Conservation (phyloP, 2,329 filamentous ascomycete species). For the Calonectria ilicicola region DNA sequence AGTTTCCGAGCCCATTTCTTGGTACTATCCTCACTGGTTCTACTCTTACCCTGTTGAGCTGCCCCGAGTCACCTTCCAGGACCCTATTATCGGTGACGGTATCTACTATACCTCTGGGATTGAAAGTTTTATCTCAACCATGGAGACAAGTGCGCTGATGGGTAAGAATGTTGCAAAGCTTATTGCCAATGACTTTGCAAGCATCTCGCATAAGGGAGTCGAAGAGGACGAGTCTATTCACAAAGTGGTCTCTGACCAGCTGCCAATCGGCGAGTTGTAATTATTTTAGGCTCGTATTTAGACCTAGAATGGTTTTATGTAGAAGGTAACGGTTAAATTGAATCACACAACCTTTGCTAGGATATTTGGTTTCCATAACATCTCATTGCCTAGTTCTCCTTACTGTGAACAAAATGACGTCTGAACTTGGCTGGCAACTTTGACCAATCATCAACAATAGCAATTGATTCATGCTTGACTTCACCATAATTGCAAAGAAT, state of each 20-base stretch:
- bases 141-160: slow-evolving; percentile 96
- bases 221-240: slow-evolving; percentile 17
- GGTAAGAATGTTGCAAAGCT: slow-evolving; percentile 86
- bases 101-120: slow-evolving; percentile 82
- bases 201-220: slow-evolving; percentile 32
- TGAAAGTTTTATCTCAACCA: slow-evolving; percentile 94
- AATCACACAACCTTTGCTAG: background rate
- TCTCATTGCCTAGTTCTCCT: background rate
- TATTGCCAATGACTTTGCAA: slow-evolving; percentile 70
- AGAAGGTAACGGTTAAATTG: background rate
- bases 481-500: background rate
- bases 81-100: slow-evolving; percentile 74
- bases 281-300: background rate
- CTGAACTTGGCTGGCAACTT: background rate
- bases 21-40: slow-evolving; percentile 84
- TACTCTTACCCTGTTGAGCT: slow-evolving; percentile 86
- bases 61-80: slow-evolving; percentile 90
- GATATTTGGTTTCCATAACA: background rate
- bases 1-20: slow-evolving; percentile 69
- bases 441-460: background rate
- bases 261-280: background rate
- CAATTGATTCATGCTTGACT: background rate
- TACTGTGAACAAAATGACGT: background rate
- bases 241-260: background rate
- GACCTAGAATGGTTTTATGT: background rate